Conservation (phyloP, 2,329 filamentous ascomycete genomes). For the Penicillium hordei region DNA sequence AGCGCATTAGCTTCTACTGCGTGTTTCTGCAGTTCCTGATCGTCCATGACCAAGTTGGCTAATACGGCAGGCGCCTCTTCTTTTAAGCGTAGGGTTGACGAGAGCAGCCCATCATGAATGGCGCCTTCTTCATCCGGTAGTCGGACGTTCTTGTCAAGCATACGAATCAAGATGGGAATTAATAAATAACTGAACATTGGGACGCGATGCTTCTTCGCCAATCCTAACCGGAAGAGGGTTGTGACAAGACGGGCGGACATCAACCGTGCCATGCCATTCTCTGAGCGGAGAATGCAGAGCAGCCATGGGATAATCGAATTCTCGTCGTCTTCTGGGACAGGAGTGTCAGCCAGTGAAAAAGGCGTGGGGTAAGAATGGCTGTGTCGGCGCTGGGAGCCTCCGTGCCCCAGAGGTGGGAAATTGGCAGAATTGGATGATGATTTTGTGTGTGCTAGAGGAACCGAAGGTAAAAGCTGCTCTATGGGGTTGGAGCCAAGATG, state of each 20-base stretch:
- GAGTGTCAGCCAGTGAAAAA: constrained; percentile 39
- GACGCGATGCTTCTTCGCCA: constrained; percentile 65
- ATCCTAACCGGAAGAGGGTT: constrained; percentile 66
- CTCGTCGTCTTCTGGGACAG: constrained; percentile 60
- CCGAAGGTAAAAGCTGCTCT: constrained; percentile 63
- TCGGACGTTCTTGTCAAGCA: constrained; percentile 58
- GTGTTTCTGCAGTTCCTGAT: constrained; percentile 74
- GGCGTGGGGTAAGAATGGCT: constrained; percentile 39
- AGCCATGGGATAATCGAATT: constrained; percentile 73
- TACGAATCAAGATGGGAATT: constrained; percentile 66
- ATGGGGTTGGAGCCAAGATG: constrained; percentile 56
- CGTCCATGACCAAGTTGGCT: constrained; percentile 75
- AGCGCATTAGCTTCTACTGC: constrained; percentile 70
- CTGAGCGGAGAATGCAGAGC: constrained; percentile 61
- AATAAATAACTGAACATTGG: constrained; percentile 65
- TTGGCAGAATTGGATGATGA: constrained; percentile 38
- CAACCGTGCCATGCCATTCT: constrained; percentile 59
- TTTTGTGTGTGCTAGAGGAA: constrained; percentile 38
- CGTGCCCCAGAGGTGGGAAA: constrained; percentile 56
- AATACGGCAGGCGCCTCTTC: constrained; percentile 74
- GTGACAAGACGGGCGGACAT: constrained; percentile 70
- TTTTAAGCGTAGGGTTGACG: constrained; percentile 55
- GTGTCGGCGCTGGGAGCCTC: constrained; percentile 36
- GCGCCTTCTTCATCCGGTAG: constrained; percentile 42
- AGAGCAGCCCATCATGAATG: constrained; percentile 39